Base-by-base conservation (phyloP, 306 rosid species). In the Cicer yamashitae region DNA sequence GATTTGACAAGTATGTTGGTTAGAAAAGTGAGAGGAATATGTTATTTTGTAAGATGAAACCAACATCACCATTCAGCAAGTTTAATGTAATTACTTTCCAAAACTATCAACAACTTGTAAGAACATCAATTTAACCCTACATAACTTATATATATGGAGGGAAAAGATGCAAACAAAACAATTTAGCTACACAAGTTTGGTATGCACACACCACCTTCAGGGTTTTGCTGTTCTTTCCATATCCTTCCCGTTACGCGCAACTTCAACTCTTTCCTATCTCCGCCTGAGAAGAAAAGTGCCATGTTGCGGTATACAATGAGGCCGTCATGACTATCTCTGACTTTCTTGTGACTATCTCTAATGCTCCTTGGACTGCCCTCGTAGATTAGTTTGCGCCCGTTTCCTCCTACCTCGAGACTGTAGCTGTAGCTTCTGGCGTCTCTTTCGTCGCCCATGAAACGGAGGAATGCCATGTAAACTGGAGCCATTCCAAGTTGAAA, bases 401-500 rank as follows among this genome's bases (percentile, higher is more conserved):
- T 86, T 77, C 91, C 96, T 54, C 93, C 96, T 39, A 90, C 96
- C 84, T 90, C 93, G 3, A 90, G 75, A 85, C 93, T 90, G 74
- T 88, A 90, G 77, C 83, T 82, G 87, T 90, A 90, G 84, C 84
- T 90, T 39, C 85, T 70, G 1, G 96, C 91, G 17, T 90, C 96
- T 73, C 82, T 79, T 61, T 88, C 96, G 9, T 88, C 91, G 0
- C 96, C 96, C 96, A 90, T 90, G 88, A 90, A 88, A 20, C 96
- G 93, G 22, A 90, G 87, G 86, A 90, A 90, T 6, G 93, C 93
- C 93, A 90, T 90, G 79, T 90, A 90, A 41, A 87, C 96, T 2
- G 96, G 93, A 57, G 91, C 90, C 91, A 85, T 82, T 60, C 93
- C 96, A 1, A 90, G 93, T 84, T 90, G 96, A 84, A 88, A 90